phyloP scores from a whole-genome alignment of 2,329 filamentous ascomycete species.

The Hymenoscyphus infarciens region DNA sequence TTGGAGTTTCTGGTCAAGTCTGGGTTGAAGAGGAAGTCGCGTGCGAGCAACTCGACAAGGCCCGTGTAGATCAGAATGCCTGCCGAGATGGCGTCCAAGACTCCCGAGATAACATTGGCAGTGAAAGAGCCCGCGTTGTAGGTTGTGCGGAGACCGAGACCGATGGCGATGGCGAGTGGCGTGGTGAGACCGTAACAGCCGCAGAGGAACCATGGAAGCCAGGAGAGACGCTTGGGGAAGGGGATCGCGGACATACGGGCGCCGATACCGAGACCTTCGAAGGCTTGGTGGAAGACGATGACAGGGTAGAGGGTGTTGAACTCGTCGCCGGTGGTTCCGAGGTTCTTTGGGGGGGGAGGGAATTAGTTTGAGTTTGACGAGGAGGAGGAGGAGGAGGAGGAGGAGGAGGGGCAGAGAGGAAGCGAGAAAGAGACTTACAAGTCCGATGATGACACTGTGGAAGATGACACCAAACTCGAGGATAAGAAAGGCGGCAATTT shows the following conservation, averaged over 20 bases:
- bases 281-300: constrained; percentile 61
- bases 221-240: constrained; percentile 41
- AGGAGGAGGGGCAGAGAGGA: not conserved
- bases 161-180: constrained; percentile 48
- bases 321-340: constrained; percentile 55
- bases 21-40: constrained; percentile 48
- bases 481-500: constrained; percentile 45
- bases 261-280: constrained; percentile 61
- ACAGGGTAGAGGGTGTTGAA: constrained; percentile 57
- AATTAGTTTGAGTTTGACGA: not conserved
- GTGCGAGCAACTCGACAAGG: constrained; percentile 46
- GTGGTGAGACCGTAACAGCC: constrained; percentile 49
- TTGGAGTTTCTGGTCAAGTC: constrained; percentile 40
- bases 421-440: constrained; percentile 29
- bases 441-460: constrained; percentile 60
- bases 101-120: constrained; percentile 43
- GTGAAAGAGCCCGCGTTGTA: constrained; percentile 41
- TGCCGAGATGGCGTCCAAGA: constrained; percentile 45
- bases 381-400: not conserved
- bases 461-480: constrained; percentile 51
- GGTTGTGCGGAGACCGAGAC: constrained; percentile 44
- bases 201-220: constrained; percentile 49
- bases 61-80: constrained; percentile 50
- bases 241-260: constrained; percentile 56
- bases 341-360: constrained; percentile 40